A percentile compares a stretch with the other conserved stretches of the same genome.
Conservation (phyloP, 139 green algal genomes). For the Tetratostichococcus sp. region DNA sequence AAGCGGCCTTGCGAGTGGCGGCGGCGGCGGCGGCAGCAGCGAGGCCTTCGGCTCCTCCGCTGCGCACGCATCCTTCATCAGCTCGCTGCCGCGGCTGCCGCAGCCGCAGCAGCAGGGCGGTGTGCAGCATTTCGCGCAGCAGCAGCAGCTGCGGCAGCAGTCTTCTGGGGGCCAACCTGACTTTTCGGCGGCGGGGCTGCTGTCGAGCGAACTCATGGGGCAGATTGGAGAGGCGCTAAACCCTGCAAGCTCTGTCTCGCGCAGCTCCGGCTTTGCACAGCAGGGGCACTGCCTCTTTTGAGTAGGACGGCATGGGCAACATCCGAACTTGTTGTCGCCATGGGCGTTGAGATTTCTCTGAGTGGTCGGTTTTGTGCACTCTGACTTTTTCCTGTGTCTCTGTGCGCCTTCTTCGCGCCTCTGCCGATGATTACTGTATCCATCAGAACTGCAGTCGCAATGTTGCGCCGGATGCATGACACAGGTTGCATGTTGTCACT, state of each 20-base stretch:
- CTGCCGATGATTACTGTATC: too few species aligned
- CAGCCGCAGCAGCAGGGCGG: not conserved
- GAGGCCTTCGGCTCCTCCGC: not conserved
- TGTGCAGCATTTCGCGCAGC: not conserved
- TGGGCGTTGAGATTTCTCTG: too few species aligned
- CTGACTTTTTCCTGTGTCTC: too few species aligned
- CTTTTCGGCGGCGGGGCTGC: not conserved
- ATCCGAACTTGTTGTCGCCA: too few species aligned
- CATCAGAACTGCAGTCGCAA: too few species aligned
- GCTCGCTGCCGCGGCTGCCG: not conserved
- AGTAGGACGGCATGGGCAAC: not conserved
- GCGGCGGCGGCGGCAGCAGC: not conserved
- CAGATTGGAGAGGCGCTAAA: conserved; percentile 28
- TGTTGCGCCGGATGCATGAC: too few species aligned
- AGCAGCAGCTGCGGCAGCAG: not conserved
- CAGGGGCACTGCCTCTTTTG: not conserved
- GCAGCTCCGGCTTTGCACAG: not conserved
- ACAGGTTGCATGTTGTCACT: too few species aligned
- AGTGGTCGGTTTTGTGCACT: too few species aligned
- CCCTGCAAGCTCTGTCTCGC: not conserved
- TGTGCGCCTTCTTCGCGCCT: too few species aligned
- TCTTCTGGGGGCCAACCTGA: too few species aligned
- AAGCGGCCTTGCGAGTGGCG: not conserved
- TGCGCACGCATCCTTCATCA: not conserved
- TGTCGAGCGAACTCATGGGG: conserved; percentile 28